Base-by-base conservation (phyloP, 352 stramenopile species). In the Phytophthora rubi region DNA sequence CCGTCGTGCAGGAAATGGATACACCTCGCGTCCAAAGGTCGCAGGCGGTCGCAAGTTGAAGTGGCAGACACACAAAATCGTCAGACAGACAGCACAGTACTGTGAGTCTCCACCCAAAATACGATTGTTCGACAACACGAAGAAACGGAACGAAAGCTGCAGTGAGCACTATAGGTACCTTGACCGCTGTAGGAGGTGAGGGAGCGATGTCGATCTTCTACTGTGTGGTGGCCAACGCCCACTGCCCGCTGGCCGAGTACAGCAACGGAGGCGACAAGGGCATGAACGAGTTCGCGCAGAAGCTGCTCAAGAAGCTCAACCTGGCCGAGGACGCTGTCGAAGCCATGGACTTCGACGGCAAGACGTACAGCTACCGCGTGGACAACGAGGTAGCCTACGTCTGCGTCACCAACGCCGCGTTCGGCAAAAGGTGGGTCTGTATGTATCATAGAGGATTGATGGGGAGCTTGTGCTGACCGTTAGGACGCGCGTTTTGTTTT, bases 231-330 rank as follows among this genome's bases (percentile, higher is more conserved):
- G 89, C 88, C 52, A 96, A 96, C 71, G 78, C 75, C 58, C 68
- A 92, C 82, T 94, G 86, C 48, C 76, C 89, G 61, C 76, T 96
- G 59, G 82, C 87, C 16, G 88, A 96, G 75, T 85, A 87, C 72
- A 93, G 86, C 77, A 93, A 93, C 42, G 82, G 80, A 55, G 87
- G 88, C 51, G 83, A 93, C 73, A 91, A 93, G 72, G 89, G 90
- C 71, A 94, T 95, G 86, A 91, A 79, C 75, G 88, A 96, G 59
- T 91, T 96, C 56, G 89, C 89, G 32, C 81, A 90, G 67, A 91
- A 92, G 79, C 77, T 96, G 68, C 76, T 93, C 47, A 95, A 94
- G 81, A 94, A 94, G 71, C 83, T 96, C 64, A 91, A 84, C 51
- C 88, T 91, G 53, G 68, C 89, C 9, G 82, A 94, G 42, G 54